Conservation (phyloP, 1,139 yeast species). For the Lodderomyces elongisporus region DNA sequence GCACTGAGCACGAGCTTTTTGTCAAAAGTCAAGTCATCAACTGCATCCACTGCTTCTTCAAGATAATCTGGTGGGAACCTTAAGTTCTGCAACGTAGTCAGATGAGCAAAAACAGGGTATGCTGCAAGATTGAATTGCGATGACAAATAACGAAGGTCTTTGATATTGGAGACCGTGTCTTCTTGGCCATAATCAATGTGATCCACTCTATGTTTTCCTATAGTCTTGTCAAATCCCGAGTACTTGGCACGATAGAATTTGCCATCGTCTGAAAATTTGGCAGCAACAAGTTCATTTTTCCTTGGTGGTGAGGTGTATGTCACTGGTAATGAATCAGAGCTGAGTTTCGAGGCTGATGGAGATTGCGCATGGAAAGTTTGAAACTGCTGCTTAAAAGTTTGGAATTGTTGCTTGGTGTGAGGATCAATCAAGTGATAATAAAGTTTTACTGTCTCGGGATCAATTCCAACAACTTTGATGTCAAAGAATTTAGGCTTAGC, state of each 20-base stretch:
- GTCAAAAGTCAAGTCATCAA: slow-evolving; percentile 52
- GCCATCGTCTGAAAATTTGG: slow-evolving; percentile 49
- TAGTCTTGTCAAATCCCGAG: slow-evolving; percentile 43
- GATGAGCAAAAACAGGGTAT: slow-evolving; percentile 54
- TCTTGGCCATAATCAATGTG: slow-evolving; percentile 65
- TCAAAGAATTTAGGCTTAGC: slow-evolving; percentile 53
- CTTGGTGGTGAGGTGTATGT: slow-evolving; percentile 44
- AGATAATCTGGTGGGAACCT: slow-evolving; percentile 64
- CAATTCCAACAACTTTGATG: slow-evolving; percentile 55
- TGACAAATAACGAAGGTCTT: slow-evolving; percentile 53
- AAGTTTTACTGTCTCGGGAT: slow-evolving; percentile 41
- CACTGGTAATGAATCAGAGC: slow-evolving; percentile 45
- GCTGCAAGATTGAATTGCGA: slow-evolving; percentile 38
- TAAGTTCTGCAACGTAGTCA: slow-evolving; percentile 52
- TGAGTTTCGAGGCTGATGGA: slow-evolving; percentile 32
- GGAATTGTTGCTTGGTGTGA: slow-evolving; percentile 29
- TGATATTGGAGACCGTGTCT: slow-evolving; percentile 43
- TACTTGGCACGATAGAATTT: slow-evolving; percentile 62
- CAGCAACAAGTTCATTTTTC: slow-evolving; percentile 58
- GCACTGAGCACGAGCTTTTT: slow-evolving; percentile 58
- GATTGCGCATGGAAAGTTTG: slow-evolving; percentile 40
- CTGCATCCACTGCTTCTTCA: slow-evolving; percentile 52
- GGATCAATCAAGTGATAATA: slow-evolving; percentile 48
- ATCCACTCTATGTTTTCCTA: slow-evolving; percentile 46
- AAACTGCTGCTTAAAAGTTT: slow-evolving; percentile 43